Percentiles rank a stretch among this genome's conserved stretches.
Evolutionary conservation across 2,329 filamentous ascomycete species (phyloP).

Genomic region (Diaporthe batatas): DNA sequence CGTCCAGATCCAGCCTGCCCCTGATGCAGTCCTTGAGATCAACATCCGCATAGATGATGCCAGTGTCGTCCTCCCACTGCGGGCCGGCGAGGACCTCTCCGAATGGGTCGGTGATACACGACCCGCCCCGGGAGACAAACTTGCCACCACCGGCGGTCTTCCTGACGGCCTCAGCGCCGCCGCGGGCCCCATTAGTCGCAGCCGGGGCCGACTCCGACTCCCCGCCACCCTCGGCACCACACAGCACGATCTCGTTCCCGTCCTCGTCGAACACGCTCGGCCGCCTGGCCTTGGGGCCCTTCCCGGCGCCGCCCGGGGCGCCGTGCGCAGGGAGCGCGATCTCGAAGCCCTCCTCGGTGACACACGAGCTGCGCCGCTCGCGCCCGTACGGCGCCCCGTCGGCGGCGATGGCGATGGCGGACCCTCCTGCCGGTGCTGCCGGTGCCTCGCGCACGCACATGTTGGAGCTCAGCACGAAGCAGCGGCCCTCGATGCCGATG

Average conservation of each 20-base stretch:
- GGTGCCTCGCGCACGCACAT: conserved; percentile 75
- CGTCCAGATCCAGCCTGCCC: conserved; percentile 85
- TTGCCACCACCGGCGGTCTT: conserved; percentile 53
- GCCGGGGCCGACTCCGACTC: not conserved
- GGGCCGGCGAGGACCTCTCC: conserved; percentile 86
- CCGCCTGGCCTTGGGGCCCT: conserved; percentile 36
- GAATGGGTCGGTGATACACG: conserved; percentile 82
- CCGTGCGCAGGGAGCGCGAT: conserved; percentile 57
- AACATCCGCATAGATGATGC: conserved; percentile 78
- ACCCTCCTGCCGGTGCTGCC: not conserved
- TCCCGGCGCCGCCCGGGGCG: conserved; percentile 30
- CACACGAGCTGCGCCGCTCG: conserved; percentile 55
- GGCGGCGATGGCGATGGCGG: conserved; percentile 41
- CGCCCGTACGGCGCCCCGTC: conserved; percentile 57
- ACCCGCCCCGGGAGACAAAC: conserved; percentile 81
- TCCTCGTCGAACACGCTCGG: conserved; percentile 50
- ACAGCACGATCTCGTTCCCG: conserved; percentile 60
- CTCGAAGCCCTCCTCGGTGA: conserved; percentile 62
- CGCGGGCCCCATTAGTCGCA: conserved; percentile 36
- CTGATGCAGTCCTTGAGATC: conserved; percentile 91
- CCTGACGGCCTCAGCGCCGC: conserved; percentile 41
- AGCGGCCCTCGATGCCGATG: conserved; percentile 83
- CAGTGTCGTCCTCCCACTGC: conserved; percentile 82
- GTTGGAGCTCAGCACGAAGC: conserved; percentile 88
- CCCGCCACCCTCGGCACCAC: conserved; percentile 42